Base-by-base conservation (phyloP, 129 eudicot species). In the Tanacetum coccineum region DNA sequence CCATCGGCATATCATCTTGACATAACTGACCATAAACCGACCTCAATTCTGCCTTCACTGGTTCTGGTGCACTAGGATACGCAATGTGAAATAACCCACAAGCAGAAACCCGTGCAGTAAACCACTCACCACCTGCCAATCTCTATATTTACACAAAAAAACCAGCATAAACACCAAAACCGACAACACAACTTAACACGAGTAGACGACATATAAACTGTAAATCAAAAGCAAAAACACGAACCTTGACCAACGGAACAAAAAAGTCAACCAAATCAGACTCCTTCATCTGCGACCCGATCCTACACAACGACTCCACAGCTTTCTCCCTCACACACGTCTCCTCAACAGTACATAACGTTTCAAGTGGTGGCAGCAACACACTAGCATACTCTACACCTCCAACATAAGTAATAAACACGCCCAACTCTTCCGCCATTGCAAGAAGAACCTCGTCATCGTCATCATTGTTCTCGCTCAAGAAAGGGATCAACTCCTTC, bases 1-100 rank as follows among this genome's bases (percentile, higher is more conserved):
- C 97, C 97, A 91, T 91, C 61, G 98, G 98, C 96, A 88, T 91
- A 72, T 91, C 98, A 78, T 91, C 98, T 78, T 87, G 98, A 81
- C 96, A 91, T 68, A 91, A 67, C 54, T 91, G 96, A 68, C 87
- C 80, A 68, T 87, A 91, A 45, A 87, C 79, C 46, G 96, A 85
- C 77, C 98, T 81, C 68, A 87, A 57, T 68, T 91, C 98, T 15
- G 95, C 78, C 82, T 87, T 91, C 67, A 87, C 70, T 21, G 69
- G n/a, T 9, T 85, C 94, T 13, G 98, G 78, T 10, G 91, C 90
- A 85, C 98, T 88, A 9, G 96, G 82, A 67, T 91, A 91, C 7
- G 96, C 96, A 65, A 87, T 83, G 58, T 91, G 95, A 78, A 91
- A 87, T 19, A 91, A 60, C 53, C 97, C 97, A 74, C 97, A 91